A percentile compares a stretch with the other conserved stretches of the same genome.
These are phyloP conservation scores for Lathyrus aphaca DNA, from an alignment of 306 rosid genomes.

Conservation along the genomic window DNA sequence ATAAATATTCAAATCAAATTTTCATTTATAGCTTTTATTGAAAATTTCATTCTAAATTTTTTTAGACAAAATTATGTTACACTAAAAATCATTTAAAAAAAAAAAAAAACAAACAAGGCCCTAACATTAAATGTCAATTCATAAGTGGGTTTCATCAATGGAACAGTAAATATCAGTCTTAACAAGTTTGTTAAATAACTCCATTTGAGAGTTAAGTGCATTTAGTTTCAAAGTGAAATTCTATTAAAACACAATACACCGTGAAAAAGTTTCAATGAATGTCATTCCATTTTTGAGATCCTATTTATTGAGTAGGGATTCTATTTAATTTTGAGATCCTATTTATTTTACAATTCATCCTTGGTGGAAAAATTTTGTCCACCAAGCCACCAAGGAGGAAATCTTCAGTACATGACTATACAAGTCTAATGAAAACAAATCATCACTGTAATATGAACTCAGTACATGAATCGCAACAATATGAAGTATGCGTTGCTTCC, in stretches of 20 bases:
- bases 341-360: neutral
- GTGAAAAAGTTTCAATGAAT: no score
- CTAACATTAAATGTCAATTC: conserved; percentile 4
- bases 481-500: neutral
- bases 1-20: no score
- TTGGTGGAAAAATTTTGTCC: neutral
- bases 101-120: no score
- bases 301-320: neutral
- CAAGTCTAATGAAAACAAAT: conserved; percentile 16
- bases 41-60: no score
- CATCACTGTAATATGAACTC: neutral
- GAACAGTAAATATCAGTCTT: neutral
- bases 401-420: neutral
- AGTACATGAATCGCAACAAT: neutral
- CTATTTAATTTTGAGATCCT: neutral
- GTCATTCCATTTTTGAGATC: neutral
- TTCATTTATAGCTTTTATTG: no score
- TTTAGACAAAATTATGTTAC: no score
- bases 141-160: neutral
- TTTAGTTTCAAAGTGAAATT: neutral
- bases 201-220: neutral
- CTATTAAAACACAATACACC: neutral
- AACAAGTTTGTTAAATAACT: neutral
- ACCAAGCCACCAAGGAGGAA: conserved; percentile 23
- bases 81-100: no score